Evolutionary conservation across 2,329 filamentous ascomycete genomes (phyloP), one percentile per base, ranked within the genome.

Genomic region (Dendrostoma leiphaemia): DNA sequence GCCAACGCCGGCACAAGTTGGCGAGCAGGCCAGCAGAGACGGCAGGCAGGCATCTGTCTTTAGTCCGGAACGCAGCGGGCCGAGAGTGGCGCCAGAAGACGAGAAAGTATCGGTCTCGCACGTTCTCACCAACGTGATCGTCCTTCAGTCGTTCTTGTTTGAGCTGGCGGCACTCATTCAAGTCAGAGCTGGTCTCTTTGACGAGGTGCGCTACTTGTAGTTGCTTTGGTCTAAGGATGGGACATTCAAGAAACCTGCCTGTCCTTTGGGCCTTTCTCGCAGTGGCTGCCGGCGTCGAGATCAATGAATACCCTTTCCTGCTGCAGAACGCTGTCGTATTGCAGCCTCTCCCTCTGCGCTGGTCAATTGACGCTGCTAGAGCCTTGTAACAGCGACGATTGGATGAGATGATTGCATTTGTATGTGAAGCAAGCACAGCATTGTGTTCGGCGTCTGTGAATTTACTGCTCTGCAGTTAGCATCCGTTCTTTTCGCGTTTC

Each of bases 71-170:
- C 48, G 38, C 15, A 37, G 7, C 13, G 29, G 28, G 15, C 31
- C 37, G 10, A 23, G 28, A 13, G 13, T 26, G n/a, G 38, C 54
- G 24, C 34, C 34, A 6, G 66, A 65, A 26, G 66, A 71, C 5
- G 71, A 69, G 46, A 78, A 76, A 9, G 86, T 84, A 7, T 90
- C 86, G 7, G 82, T 94, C 4, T 90, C 87, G 37, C 89, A 93
- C 66, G 75, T 93, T 10, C 73, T 94, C 58, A 93, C 89, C 6
- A 94, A 93, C 67, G 83, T 88, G 37, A 82, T 93, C 54, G 82
- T 93, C 48, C 75, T 91, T 54, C 90, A 94, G 67, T 88, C 89
- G 32, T 94, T 94, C 66, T 71, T 93, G 47, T 77, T 93, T 47
- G 90, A 94, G 69, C 69, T 93, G 53, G 85, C 88, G 2, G 87